Percentiles rank a stretch among this genome's conserved stretches.
Evolutionary conservation across 306 rosid species (phyloP).

Genomic region (Astragalus membranaceus): DNA sequence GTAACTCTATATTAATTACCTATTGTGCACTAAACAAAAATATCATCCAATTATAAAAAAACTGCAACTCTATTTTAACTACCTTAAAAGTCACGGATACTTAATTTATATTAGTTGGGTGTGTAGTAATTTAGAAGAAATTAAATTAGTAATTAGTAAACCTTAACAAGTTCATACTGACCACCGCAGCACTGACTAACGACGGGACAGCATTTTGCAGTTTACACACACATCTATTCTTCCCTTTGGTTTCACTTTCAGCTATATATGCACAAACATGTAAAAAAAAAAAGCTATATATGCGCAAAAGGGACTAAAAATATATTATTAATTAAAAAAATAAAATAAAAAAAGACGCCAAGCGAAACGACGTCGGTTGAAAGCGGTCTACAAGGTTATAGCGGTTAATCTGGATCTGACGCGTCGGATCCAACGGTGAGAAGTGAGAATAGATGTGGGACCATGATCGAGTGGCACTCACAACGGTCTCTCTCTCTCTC

Average conservation of each 20-base stretch:
- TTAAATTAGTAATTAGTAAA: too few relatives aligned
- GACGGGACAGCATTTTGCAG: neutral
- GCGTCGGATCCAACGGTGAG: constrained; percentile 12
- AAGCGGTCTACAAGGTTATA: neutral
- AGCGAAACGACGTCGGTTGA: neutral
- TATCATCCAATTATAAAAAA: too few relatives aligned
- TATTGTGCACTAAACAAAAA: too few relatives aligned
- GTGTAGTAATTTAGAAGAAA: neutral
- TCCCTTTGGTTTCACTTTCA: constrained; percentile 10
- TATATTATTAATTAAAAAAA: neutral
- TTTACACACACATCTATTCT: neutral
- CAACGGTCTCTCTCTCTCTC: constrained; percentile 2
- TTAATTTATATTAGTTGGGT: too few relatives aligned
- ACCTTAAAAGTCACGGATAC: too few relatives aligned
- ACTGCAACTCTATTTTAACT: too few relatives aligned
- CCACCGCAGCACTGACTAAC: neutral
- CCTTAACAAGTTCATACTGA: neutral
- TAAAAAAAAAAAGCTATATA: too few relatives aligned
- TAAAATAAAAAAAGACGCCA: neutral
- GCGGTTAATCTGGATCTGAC: constrained; percentile 12
- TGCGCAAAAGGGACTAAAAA: neutral
- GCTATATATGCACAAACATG: neutral
- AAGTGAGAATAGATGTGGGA: neutral
- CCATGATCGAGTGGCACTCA: constrained; percentile 3
- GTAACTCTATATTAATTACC: too few relatives aligned